These are phyloP conservation scores for Elaeis guineensis DNA, from an alignment of 176 grass and related monocot genomes.

Conservation along the genomic window DNA sequence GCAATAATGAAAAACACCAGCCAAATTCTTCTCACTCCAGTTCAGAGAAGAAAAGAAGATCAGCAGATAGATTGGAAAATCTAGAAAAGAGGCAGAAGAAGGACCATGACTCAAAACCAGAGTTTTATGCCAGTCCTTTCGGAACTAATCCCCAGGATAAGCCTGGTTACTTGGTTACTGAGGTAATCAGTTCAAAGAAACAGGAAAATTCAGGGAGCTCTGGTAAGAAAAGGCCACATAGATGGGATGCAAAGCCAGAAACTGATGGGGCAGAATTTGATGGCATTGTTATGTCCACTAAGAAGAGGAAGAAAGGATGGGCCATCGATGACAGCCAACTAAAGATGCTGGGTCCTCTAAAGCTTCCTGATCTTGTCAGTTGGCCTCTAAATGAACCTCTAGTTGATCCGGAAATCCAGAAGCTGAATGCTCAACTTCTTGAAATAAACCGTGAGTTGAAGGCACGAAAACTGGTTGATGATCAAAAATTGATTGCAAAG, in stretches of 20 bases:
- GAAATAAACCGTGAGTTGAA: neutral
- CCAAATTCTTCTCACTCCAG: constrained; percentile 23
- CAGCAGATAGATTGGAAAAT: constrained; percentile 27
- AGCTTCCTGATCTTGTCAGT: constrained; percentile 11
- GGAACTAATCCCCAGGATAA: neutral
- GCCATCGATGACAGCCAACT: neutral
- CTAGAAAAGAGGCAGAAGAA: constrained; percentile 25
- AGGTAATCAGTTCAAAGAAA: neutral
- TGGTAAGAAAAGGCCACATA: constrained; percentile 11
- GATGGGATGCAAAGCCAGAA: constrained; percentile 8
- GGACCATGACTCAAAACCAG: neutral
- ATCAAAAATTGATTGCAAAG: neutral
- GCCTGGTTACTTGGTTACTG: neutral
- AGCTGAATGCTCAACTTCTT: constrained; percentile 7
- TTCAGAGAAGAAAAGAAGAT: constrained; percentile 45
- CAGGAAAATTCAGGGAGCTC: constrained; percentile 5
- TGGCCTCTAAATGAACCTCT: neutral
- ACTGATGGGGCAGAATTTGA: neutral
- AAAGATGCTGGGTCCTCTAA: constrained; percentile 9
- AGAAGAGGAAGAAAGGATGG: constrained; percentile 17
- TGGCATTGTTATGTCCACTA: neutral
- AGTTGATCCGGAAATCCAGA: constrained; percentile 4
- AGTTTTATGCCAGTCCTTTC: neutral
- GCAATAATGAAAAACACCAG: constrained; percentile 14
- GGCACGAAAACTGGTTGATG: neutral